phyloP scores from a whole-genome alignment of 192 early-diverging fungal genomes.

The Coemansia biformis region DNA sequence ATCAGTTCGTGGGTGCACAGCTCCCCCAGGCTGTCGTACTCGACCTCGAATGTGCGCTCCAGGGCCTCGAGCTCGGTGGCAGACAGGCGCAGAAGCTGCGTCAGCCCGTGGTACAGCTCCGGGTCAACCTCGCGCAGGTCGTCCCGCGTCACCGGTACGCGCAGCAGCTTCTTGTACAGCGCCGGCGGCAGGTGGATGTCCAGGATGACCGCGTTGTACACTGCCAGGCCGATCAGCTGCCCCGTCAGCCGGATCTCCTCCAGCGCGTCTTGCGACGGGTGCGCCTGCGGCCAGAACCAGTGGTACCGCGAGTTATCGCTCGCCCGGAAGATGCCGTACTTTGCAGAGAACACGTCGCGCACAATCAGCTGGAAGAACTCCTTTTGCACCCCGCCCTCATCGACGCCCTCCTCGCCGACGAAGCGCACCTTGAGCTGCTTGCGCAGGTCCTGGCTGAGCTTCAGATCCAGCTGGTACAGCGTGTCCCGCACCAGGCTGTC shows the following conservation, averaged over 20 bases:
- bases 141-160: constrained; percentile 56
- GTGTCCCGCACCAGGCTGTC: constrained; percentile 69
- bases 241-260: constrained; percentile 86
- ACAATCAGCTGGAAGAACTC: constrained; percentile 92
- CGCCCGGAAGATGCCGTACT: constrained; percentile 77
- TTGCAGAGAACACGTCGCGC: constrained; percentile 77
- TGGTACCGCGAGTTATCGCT: constrained; percentile 78
- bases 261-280: constrained; percentile 49
- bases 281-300: constrained; percentile 71
- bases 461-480: constrained; percentile 67
- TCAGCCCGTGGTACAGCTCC: constrained; percentile 68
- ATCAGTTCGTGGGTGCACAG: constrained; percentile 60
- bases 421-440: constrained; percentile 89
- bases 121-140: constrained; percentile 78
- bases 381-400: constrained; percentile 91
- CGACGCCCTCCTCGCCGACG: constrained; percentile 89
- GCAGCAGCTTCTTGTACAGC: constrained; percentile 84
- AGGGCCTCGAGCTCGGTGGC: constrained; percentile 68
- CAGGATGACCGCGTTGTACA: constrained; percentile 88
- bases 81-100: constrained; percentile 60
- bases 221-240: constrained; percentile 81
- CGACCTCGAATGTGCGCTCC: constrained; percentile 77
- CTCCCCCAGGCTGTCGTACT: constrained; percentile 64
- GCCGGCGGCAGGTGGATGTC: constrained; percentile 85
- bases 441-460: constrained; percentile 77